phyloP scores from a whole-genome alignment of 2,329 filamentous ascomycete species.

The Clarireedia monteithiana region DNA sequence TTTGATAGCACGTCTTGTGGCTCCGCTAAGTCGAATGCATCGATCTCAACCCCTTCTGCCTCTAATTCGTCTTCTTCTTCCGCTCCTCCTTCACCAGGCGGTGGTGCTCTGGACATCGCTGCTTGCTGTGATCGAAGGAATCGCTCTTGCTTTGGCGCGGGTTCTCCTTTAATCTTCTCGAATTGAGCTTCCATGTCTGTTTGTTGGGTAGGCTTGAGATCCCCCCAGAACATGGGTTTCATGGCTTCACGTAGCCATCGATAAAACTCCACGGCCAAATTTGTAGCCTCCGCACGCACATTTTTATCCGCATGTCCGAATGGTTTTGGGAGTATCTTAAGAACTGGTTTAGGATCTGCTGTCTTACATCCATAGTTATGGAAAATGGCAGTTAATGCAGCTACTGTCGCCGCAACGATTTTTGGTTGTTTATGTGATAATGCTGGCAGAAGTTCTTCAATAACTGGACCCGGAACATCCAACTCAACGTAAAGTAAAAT shows the following conservation, averaged over 20 bases:
- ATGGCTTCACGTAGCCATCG: slow-evolving; percentile 96
- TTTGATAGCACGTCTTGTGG: slow-evolving; percentile 81
- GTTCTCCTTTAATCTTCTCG: slow-evolving; percentile 84
- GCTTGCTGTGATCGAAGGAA: slow-evolving; percentile 85
- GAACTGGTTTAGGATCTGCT: slow-evolving; percentile 83
- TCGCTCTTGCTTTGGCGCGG: slow-evolving; percentile 81
- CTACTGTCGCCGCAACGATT: slow-evolving; percentile 67
- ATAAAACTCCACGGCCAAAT: slow-evolving; percentile 87
- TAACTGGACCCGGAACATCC: slow-evolving; percentile 74
- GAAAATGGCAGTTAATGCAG: slow-evolving; percentile 74
- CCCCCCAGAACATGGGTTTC: slow-evolving; percentile 96
- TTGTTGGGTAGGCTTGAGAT: slow-evolving; percentile 92
- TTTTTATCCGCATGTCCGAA: slow-evolving; percentile 98
- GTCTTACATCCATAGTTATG: slow-evolving; percentile 94
- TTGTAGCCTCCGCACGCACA: slow-evolving; percentile 87
- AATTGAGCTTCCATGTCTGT: slow-evolving; percentile 89
- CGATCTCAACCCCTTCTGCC: slow-evolving; percentile 60
- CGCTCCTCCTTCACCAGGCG: slow-evolving; percentile 47
- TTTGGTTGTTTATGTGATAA: slow-evolving; percentile 88
- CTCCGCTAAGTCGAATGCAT: slow-evolving; percentile 75
- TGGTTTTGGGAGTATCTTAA: slow-evolving; percentile 81
- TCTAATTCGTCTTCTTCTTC: slow-evolving; percentile 49
- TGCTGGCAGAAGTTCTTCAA: slow-evolving; percentile 82
- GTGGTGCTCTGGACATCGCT: slow-evolving; percentile 63
- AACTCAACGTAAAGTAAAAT: slow-evolving; percentile 84